Evolutionary conservation across 2,329 filamentous ascomycete species (phyloP).

Genomic region (Cordyceps fumosorosea): DNA sequence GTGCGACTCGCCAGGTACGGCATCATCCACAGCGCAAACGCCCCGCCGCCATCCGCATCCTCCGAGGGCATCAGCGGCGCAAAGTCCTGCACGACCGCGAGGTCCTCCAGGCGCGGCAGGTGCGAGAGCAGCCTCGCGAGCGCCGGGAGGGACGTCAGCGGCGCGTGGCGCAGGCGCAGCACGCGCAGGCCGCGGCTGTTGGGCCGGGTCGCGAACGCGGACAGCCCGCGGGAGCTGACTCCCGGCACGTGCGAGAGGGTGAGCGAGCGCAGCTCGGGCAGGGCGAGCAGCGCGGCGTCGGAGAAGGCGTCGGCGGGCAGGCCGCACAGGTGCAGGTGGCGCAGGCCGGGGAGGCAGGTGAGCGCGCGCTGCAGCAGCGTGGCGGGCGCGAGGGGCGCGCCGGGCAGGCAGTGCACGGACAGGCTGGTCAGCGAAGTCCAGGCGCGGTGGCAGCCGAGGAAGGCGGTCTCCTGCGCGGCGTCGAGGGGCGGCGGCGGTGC

Average conservation of each 20-base stretch:
- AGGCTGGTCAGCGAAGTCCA: conserved; percentile 52
- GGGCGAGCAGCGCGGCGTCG: conserved; percentile 46
- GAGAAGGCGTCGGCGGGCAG: conserved; percentile 51
- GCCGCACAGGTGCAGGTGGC: conserved; percentile 53
- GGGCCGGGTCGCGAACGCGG: conserved; percentile 46
- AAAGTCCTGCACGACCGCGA: conserved; percentile 49
- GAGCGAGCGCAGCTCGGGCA: conserved; percentile 49
- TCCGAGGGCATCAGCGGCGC: conserved; percentile 44
- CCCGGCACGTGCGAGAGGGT: conserved; percentile 50
- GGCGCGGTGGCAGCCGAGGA: conserved; percentile 44
- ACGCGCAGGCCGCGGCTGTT: conserved; percentile 39
- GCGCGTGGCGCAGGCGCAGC: conserved; percentile 50
- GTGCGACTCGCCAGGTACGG: conserved; percentile 54
- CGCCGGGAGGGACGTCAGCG: conserved; percentile 48
- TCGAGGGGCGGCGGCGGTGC: conserved; percentile 22
- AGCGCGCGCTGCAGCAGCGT: conserved; percentile 46
- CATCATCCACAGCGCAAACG: conserved; percentile 52
- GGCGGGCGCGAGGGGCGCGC: conserved; percentile 47
- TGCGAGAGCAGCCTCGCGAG: conserved; percentile 55
- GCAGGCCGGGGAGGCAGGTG: conserved; percentile 44
- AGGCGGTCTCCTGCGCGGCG: conserved; percentile 33
- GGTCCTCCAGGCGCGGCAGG: conserved; percentile 39
- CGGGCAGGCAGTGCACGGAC: conserved; percentile 52
- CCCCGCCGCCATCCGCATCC: conserved; percentile 28
- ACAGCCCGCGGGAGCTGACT: conserved; percentile 49